phyloP scores from a whole-genome alignment of 2,329 filamentous ascomycete species.

The Cladophialophora immunda region DNA sequence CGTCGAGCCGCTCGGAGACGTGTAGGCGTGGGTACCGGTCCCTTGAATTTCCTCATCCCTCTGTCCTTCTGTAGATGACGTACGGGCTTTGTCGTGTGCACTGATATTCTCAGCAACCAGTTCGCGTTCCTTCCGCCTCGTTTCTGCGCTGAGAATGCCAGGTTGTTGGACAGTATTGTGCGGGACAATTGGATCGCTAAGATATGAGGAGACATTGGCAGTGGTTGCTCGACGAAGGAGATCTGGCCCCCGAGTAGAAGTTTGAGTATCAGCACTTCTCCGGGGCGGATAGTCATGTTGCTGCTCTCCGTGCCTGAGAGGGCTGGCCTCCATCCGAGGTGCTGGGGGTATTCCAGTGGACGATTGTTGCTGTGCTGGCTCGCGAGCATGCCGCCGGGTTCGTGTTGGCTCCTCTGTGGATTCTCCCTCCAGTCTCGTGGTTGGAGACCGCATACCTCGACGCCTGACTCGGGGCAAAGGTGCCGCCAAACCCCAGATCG shows the following conservation, averaged over 20 bases:
- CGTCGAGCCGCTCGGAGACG: not conserved
- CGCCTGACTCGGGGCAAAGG: conserved; percentile 29
- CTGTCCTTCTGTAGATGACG: not conserved
- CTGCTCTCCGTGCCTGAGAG: conserved; percentile 12
- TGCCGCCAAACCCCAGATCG: conserved; percentile 29
- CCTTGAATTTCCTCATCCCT: not conserved
- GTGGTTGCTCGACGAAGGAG: conserved; percentile 29
- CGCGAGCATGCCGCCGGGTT: not conserved
- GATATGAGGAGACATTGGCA: conserved; percentile 17
- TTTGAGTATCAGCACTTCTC: conserved; percentile 4
- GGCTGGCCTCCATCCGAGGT: conserved; percentile 24
- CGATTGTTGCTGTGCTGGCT: conserved; percentile 11
- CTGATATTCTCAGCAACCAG: conserved; percentile 26
- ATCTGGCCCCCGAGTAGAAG: not conserved
- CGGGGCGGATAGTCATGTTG: conserved; percentile 4
- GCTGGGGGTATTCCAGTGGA: conserved; percentile 11
- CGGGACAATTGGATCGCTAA: conserved; percentile 1
- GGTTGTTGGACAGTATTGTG: not conserved
- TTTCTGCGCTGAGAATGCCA: not conserved
- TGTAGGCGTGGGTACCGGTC: not conserved
- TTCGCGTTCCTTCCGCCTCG: conserved; percentile 2
- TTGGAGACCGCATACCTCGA: conserved; percentile 20
- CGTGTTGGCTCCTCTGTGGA: not conserved
- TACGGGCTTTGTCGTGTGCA: conserved; percentile 21
- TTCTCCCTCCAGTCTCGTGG: not conserved